Percentiles rank a stretch among this genome's conserved stretches.
Evolutionary conservation across 1,139 yeast species (phyloP).

Genomic region (Yamadazyma atmosphaerica): DNA sequence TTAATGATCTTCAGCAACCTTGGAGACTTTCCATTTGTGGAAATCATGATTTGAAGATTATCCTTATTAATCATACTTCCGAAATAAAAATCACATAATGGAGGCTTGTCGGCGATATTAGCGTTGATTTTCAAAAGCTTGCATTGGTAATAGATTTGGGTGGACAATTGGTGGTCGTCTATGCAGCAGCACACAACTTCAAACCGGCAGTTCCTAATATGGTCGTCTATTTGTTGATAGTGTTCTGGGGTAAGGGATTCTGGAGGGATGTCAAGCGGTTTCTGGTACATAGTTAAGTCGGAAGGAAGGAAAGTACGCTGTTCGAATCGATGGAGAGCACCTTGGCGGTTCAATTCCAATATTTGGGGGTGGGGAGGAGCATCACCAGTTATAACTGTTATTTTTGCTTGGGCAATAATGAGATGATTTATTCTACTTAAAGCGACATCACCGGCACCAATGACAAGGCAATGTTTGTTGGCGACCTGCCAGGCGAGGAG

Average conservation of each 20-base stretch:
- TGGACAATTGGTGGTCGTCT: constrained; percentile 65
- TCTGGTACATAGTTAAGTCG: constrained; percentile 54
- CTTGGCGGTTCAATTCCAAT: constrained; percentile 33
- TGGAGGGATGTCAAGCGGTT: constrained; percentile 7
- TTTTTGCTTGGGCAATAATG: constrained; percentile 65
- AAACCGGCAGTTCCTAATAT: constrained; percentile 43
- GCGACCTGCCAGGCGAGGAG: constrained; percentile 74
- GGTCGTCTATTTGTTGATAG: constrained; percentile 33
- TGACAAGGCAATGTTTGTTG: constrained; percentile 64
- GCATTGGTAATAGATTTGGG: constrained; percentile 60
- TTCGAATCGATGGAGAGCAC: constrained; percentile 43
- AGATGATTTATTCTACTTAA: constrained; percentile 67
- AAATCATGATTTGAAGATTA: constrained; percentile 78
- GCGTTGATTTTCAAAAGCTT: constrained; percentile 60
- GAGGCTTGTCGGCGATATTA: constrained; percentile 84
- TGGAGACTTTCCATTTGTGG: constrained; percentile 84
- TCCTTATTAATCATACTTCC: constrained; percentile 79
- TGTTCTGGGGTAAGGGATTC: constrained; percentile 26
- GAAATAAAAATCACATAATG: constrained; percentile 80
- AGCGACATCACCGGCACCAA: constrained; percentile 86
- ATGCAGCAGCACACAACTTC: constrained; percentile 74
- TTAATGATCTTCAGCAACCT: constrained; percentile 68
- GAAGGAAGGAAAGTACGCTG: constrained; percentile 40
- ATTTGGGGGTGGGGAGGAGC: constrained; percentile 46
- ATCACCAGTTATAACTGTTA: constrained; percentile 64